Percentiles rank a stretch among this genome's conserved stretches.
Evolutionary conservation across 768 basidiomycete species (phyloP).

Genomic region (Suillus bovinus): DNA sequence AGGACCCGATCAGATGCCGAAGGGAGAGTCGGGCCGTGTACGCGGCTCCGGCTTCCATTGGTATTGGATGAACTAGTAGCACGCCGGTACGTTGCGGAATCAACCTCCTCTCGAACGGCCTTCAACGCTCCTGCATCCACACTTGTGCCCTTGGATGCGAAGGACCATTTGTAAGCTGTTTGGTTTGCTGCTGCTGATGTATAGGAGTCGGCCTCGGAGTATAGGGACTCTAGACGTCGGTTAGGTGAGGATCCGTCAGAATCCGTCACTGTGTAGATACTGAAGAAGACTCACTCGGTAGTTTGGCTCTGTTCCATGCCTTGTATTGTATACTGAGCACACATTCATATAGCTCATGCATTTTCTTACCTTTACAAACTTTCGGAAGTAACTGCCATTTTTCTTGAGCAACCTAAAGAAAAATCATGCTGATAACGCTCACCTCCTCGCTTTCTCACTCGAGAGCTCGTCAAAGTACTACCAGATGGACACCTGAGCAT

Average conservation of each 20-base stretch:
- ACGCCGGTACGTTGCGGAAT: conserved; percentile 40
- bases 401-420: conserved; percentile 24
- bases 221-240: conserved; percentile 46
- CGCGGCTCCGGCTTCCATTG: conserved; percentile 37
- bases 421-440: conserved; percentile 24
- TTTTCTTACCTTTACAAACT: conserved; percentile 75
- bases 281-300: conserved; percentile 48
- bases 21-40: conserved; percentile 71
- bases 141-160: conserved; percentile 65
- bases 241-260: conserved; percentile 5
- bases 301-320: conserved; percentile 82
- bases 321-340: conserved; percentile 26
- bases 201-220: conserved; percentile 60
- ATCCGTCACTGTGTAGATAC: not conserved
- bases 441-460: conserved; percentile 80
- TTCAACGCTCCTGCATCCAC: conserved; percentile 61
- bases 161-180: conserved; percentile 88
- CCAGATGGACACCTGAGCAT: not conserved
- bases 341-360: conserved; percentile 1
- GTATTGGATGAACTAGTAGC: conserved; percentile 14
- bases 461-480: conserved; percentile 88
- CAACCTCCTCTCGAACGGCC: conserved; percentile 59
- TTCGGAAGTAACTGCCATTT: conserved; percentile 77
- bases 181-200: conserved; percentile 60
- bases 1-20: conserved; percentile 67